Conservation (phyloP, 495 filamentous ascomycete genomes). For the Aspergillus sclerotiicarbonarius region DNA sequence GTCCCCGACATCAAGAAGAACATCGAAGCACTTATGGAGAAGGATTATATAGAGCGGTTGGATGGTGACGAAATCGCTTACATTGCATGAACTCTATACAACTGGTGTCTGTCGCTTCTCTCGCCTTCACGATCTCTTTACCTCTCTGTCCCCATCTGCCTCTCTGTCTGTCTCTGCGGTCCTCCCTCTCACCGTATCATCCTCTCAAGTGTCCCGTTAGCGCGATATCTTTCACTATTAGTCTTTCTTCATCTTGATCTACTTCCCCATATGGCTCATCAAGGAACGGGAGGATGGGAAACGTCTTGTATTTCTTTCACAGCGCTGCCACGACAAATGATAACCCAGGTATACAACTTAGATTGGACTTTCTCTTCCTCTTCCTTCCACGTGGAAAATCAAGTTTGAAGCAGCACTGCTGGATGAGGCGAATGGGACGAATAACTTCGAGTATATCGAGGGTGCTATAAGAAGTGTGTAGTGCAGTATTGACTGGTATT, state of each 20-base stretch:
- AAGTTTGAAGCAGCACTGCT: background rate
- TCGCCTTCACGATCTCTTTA: background rate
- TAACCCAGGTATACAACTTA: conserved; percentile 21
- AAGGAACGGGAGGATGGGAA: conserved; percentile 1
- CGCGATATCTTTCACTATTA: background rate
- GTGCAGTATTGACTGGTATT: background rate
- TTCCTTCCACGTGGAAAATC: background rate
- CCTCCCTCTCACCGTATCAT: background rate
- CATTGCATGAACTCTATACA: conserved; percentile 57
- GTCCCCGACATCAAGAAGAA: conserved; percentile 97
- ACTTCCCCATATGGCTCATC: background rate
- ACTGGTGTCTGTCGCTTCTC: background rate
- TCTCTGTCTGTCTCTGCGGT: background rate
- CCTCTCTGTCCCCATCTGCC: background rate
- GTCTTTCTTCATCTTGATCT: background rate
- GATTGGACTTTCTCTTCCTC: conserved; percentile 11
- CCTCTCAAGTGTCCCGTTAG: background rate
- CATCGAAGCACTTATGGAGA: conserved; percentile 97
- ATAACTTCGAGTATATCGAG: background rate
- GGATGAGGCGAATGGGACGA: background rate
- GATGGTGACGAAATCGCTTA: conserved; percentile 94
- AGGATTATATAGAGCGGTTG: conserved; percentile 95
- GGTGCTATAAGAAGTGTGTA: background rate
- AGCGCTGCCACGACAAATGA: conserved; percentile 40
- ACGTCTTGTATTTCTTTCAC: conserved; percentile 27